These are phyloP conservation scores for Monilinia polystroma DNA, from an alignment of 2,329 filamentous ascomycete genomes.

Conservation along the genomic window DNA sequence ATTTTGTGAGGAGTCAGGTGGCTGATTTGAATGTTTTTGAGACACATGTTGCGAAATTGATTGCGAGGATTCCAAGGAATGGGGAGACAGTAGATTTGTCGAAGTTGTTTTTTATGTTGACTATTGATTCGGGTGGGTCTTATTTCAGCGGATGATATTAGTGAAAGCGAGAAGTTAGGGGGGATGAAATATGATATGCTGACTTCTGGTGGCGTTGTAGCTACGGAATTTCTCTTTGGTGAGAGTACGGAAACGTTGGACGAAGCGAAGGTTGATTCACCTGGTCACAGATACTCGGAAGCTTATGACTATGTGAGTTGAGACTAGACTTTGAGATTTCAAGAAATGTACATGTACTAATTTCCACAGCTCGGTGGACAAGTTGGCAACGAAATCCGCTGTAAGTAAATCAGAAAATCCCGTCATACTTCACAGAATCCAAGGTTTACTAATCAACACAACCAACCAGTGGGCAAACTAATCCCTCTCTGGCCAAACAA, in stretches of 20 bases:
- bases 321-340: no score
- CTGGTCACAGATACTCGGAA: constrained; percentile 39
- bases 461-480: constrained; percentile 32
- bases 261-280: constrained; percentile 21
- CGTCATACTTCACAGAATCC: neutral
- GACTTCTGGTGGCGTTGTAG: constrained; percentile 32
- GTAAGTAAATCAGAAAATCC: constrained; percentile 7
- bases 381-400: constrained; percentile 33
- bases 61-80: constrained; percentile 56
- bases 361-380: constrained; percentile 29
- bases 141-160: neutral
- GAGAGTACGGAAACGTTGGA: constrained; percentile 50
- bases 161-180: neutral
- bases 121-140: constrained; percentile 53
- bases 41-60: constrained; percentile 55
- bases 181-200: neutral
- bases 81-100: constrained; percentile 59
- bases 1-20: constrained; percentile 51
- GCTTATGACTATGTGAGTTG: constrained; percentile 40
- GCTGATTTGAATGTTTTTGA: constrained; percentile 58
- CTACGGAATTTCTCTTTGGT: constrained; percentile 68
- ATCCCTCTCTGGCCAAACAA: constrained; percentile 32
- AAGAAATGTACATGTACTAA: neutral
- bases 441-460: neutral
- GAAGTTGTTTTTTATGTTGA: constrained; percentile 63